Percentiles rank a stretch among this genome's conserved stretches.
These are phyloP conservation scores for Xylaria intraflava DNA, from an alignment of 495 filamentous ascomycete genomes.

Conservation along the genomic window DNA sequence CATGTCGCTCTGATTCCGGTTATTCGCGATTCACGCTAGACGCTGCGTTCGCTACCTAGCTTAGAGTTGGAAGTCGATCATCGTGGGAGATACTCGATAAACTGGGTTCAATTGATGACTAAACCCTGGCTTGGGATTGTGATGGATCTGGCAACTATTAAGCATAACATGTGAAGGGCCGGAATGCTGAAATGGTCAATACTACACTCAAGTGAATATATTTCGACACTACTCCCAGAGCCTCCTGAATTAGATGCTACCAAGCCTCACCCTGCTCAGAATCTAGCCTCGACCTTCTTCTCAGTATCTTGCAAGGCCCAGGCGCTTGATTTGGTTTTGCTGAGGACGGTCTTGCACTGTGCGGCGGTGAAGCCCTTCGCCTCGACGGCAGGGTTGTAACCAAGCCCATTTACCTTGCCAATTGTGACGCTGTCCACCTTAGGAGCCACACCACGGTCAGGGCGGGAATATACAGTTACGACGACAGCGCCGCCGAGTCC, in stretches of 20 bases:
- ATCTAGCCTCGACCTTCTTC: conserved; percentile 56
- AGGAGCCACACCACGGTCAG: conserved; percentile 61
- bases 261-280: conserved; percentile 20
- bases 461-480: conserved; percentile 83
- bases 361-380: conserved; percentile 75
- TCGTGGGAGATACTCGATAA: too few species aligned
- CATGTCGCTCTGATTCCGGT: too few species aligned
- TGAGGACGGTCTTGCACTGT: conserved; percentile 66
- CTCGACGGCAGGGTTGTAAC: conserved; percentile 90
- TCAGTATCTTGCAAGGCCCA: conserved; percentile 72
- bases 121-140: too few species aligned
- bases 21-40: too few species aligned
- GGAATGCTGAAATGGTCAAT: too few species aligned
- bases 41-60: too few species aligned
- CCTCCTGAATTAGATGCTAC: neutral
- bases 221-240: neutral
- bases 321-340: conserved; percentile 57
- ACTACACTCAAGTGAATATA: too few species aligned
- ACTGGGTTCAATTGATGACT: too few species aligned
- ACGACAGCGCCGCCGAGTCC: conserved; percentile 89
- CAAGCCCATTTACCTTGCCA: conserved; percentile 57
- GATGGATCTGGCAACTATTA: too few species aligned
- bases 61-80: too few species aligned
- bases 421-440: conserved; percentile 53
- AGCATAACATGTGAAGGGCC: too few species aligned